Percentiles rank a stretch among this genome's conserved stretches.
Conservation (phyloP, 2,329 filamentous ascomycete species). For the Colletotrichum theobromicola region DNA sequence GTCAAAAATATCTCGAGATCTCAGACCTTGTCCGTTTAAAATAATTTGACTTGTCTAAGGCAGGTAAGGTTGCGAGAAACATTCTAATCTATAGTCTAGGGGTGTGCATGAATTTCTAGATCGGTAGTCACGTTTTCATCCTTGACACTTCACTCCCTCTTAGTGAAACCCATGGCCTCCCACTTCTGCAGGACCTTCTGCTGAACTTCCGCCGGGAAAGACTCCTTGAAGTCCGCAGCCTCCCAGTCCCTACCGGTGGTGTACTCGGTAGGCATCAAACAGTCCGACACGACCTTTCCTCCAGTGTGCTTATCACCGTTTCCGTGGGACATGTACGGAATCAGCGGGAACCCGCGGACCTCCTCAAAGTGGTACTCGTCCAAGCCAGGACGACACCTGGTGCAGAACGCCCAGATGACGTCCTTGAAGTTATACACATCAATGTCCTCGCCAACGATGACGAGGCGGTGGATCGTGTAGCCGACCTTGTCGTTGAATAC, state of each 20-base stretch:
- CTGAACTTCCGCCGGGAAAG: slow-evolving; percentile 44
- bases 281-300: slow-evolving; percentile 52
- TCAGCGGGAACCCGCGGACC: slow-evolving; percentile 45
- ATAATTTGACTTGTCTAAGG: background rate
- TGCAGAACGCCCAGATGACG: slow-evolving; percentile 54
- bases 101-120: background rate
- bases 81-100: background rate
- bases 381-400: slow-evolving; percentile 47
- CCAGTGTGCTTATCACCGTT: slow-evolving; percentile 27
- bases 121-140: rapidly evolving
- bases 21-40: background rate
- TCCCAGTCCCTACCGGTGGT: slow-evolving; percentile 36
- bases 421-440: slow-evolving; percentile 50
- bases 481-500: slow-evolving; percentile 47
- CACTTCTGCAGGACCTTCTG: slow-evolving; percentile 31
- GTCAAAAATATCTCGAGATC: background rate
- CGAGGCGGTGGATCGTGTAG: slow-evolving; percentile 46
- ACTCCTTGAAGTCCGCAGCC: slow-evolving; percentile 34
- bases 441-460: slow-evolving; percentile 54
- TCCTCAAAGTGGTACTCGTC: slow-evolving; percentile 53
- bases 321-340: slow-evolving; percentile 52
- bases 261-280: slow-evolving; percentile 47
- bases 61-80: background rate
- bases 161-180: background rate
- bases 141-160: background rate